Base-by-base conservation (phyloP, 768 basidiomycete genomes). In the Russula sp. region DNA sequence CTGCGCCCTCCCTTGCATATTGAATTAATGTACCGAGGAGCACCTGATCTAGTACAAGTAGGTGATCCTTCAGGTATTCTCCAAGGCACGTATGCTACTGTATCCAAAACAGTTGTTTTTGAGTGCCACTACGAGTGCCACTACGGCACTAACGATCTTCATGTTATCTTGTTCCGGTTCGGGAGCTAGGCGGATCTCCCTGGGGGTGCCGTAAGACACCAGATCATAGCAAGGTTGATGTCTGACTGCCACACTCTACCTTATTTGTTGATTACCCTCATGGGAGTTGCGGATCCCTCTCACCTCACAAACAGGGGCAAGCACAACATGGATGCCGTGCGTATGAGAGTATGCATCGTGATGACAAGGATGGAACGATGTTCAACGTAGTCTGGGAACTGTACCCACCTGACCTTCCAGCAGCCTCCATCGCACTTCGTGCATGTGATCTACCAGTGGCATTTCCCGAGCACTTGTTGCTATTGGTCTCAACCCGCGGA, bases 371-470 rank as follows among this genome's bases (percentile, higher is more conserved):
- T 25, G 38, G 56, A 57, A 38, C 22, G 22, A 41, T 36, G 29
- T 42, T 50, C 39, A 34, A 39, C 11, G 22, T 46, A 47, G 6
- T 34, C 16, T 46, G 46, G 22, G 46, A 36, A 39, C 18, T n/a
- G 4, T 8, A 58, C 36, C 7, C 16, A 49, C 58, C 20, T 43
- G 58, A 56, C 54, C 41, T 3, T 38, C 46, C 18, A n/a, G 36
- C 56, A 35, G 55, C 34, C 55, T 39, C 42, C 34, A 45, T 46
- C 46, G 22, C 22, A 29, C n/a, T 29, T 39, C 14, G 34, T 13
- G n/a, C 22, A 39, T 48, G 22, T 57, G 35, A 57, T 48, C 56
- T 36, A 39, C 56, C 46, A 39, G 25, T 47, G 57, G 57, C 57
- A 14, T 48, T 41, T 49, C n/a, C 43, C 47, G 20, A 16, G 43